A percentile compares a stretch with the other conserved stretches of the same genome.
phyloP scores from a whole-genome alignment of 192 early-diverging fungal species.

The Fimicolochytrium jonesii region DNA sequence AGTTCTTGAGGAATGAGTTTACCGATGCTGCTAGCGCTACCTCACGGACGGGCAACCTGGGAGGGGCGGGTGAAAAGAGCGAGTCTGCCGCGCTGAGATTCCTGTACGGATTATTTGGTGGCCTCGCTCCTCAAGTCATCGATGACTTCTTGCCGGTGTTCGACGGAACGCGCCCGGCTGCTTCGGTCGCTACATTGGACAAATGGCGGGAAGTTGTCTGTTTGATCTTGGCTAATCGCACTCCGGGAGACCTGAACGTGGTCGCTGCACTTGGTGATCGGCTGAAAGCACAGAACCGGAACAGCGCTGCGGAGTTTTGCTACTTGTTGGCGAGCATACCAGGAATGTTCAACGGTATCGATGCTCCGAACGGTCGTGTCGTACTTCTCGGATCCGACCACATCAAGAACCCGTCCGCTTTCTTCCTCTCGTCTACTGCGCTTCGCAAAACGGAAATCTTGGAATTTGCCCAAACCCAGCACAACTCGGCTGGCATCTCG shows the following conservation, averaged over 20 bases:
- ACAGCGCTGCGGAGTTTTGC: conserved; percentile 75
- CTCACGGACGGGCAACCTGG: too few relatives aligned
- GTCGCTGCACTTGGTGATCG: conserved; percentile 78
- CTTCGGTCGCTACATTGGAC: not conserved
- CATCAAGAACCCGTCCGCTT: conserved; percentile 29
- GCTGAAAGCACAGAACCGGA: conserved; percentile 50
- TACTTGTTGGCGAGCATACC: conserved; percentile 65
- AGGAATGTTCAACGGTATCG: conserved; percentile 59
- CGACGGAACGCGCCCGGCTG: not conserved
- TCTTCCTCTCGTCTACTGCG: conserved; percentile 52
- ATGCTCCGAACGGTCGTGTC: conserved; percentile 56
- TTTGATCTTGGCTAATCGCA: conserved; percentile 82
- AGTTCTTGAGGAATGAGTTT: conserved; percentile 61
- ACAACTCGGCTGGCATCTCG: conserved; percentile 33
- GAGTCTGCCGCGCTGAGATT: conserved; percentile 36
- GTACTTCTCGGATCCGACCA: conserved; percentile 66
- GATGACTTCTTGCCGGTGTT: conserved; percentile 1
- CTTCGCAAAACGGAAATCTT: conserved; percentile 80
- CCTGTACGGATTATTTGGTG: conserved; percentile 35
- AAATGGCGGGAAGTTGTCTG: conserved; percentile 73
- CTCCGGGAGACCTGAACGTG: conserved; percentile 62
- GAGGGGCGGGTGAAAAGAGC: too few relatives aligned
- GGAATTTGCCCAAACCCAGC: conserved; percentile 66
- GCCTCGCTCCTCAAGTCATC: conserved; percentile 15
- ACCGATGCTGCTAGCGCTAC: too few relatives aligned